These are phyloP conservation scores for Auxenochlorella protothecoides DNA, from an alignment of 139 green algal species.

Conservation along the genomic window DNA sequence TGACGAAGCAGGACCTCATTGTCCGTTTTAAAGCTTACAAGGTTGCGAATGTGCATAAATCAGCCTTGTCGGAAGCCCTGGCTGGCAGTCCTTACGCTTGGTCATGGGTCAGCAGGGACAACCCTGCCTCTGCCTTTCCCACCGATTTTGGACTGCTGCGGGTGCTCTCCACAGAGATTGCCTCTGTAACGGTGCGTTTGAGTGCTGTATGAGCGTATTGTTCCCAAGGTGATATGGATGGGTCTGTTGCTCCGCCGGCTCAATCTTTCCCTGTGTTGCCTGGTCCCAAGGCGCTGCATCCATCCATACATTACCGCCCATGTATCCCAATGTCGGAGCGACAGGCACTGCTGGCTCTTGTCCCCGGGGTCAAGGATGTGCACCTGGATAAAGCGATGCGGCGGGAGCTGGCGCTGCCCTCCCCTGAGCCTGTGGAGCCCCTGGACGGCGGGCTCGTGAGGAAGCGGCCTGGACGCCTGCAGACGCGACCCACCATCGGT, in stretches of 20 bases:
- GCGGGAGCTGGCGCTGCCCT: too few relatives aligned
- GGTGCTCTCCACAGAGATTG: neutral
- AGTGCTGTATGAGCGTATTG: neutral
- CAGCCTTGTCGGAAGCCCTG: conserved; percentile 18
- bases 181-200: conserved; percentile 16
- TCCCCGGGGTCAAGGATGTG: too few relatives aligned
- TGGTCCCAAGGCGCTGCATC: too few relatives aligned
- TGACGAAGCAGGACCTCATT: conserved; percentile 24
- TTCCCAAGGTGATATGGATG: too few relatives aligned
- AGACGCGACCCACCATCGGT: conserved; percentile 30
- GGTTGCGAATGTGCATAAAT: conserved; percentile 20
- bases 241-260: too few relatives aligned
- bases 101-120: conserved; percentile 53
- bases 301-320: too few relatives aligned
- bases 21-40: conserved; percentile 57
- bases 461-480: conserved; percentile 14
- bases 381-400: too few relatives aligned
- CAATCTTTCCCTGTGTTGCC: too few relatives aligned
- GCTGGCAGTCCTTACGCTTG: conserved; percentile 16
- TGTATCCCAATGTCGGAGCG: too few relatives aligned
- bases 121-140: conserved; percentile 43
- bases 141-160: conserved; percentile 76
- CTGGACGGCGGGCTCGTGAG: too few relatives aligned
- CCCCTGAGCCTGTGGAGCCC: too few relatives aligned
- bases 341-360: too few relatives aligned